Base-by-base conservation (phyloP, 2,329 filamentous ascomycete species). In the Ascochyta fabae region DNA sequence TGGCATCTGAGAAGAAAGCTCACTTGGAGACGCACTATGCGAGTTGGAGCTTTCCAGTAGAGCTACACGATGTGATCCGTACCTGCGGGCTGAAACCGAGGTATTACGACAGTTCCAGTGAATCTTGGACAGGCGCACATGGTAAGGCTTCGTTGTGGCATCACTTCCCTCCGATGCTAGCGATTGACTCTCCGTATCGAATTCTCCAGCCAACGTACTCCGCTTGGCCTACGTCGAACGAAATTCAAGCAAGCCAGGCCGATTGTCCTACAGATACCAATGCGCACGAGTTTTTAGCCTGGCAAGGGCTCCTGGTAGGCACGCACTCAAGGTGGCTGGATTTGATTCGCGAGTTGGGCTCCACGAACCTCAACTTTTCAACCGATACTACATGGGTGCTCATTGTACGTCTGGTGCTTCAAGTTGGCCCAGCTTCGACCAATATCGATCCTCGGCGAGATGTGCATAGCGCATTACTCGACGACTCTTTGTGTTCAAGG, bases 331-430 rank as follows among this genome's bases (percentile, higher is more conserved):
- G 83, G 6, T 84, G 83, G 81, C 66, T 75, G 1, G 74, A 77
- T 3, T 73, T 86, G 0, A 61, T 85, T 0, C 56, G 78, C 0
- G 83, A 86, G 57, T 64, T 86, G 3, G 83, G 77, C 0, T 79
- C 81, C 0, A 79, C 82, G 71, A 84, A 43, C 55, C 47, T 91
- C 3, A 88, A 89, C 58, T 84, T 90, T 57, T 84, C 83, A 27
- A 80, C 79, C 0, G 78, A 84, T 27, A 77, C 80, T 0, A 83
- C 83, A 0, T 77, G 78, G 27, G 55, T 74, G 0, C 60, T 88
- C 0, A 66, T 90, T 1, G 72, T 75, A 1, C 81, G 84, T 8
- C 72, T 90, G 1, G 75, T 80, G 0, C 58, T 82, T 0, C 83
- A 90, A 59, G 79, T 78, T 1, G 88, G 88, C 0, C 85, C 86